These are phyloP conservation scores for Cantharellus anzutake DNA, from an alignment of 768 basidiomycete genomes.

Conservation along the genomic window DNA sequence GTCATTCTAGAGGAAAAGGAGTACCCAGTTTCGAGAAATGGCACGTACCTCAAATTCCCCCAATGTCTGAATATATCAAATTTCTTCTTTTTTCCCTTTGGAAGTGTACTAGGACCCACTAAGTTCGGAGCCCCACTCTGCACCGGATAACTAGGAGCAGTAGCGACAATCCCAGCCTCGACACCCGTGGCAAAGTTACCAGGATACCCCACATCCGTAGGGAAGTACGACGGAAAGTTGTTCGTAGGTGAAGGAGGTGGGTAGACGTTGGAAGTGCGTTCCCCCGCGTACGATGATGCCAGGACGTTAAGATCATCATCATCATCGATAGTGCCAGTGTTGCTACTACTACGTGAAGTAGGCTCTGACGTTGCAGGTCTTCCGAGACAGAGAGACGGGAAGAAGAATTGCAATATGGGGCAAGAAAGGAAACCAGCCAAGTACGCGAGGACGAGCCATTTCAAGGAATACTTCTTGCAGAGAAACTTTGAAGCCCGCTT, in stretches of 20 bases:
- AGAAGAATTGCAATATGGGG: conserved; percentile 29
- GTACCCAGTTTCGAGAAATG: neutral
- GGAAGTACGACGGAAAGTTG: conserved; percentile 49
- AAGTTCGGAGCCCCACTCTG: conserved; percentile 32
- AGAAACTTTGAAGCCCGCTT: too few species aligned
- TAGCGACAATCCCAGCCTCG: conserved; percentile 12
- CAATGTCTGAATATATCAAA: conserved; percentile 60
- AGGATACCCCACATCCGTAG: conserved; percentile 55
- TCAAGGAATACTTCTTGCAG: neutral
- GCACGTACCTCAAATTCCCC: conserved; percentile 34
- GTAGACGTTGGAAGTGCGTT: conserved; percentile 45
- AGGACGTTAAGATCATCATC: neutral
- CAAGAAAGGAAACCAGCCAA: conserved; percentile 33
- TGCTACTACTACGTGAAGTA: too few species aligned
- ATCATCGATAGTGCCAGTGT: neutral
- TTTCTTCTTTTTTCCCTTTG: conserved; percentile 8
- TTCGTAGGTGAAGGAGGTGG: conserved; percentile 64
- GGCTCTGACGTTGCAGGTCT: neutral
- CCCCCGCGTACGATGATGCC: conserved; percentile 25
- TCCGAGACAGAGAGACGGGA: neutral
- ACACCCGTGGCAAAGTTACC: conserved; percentile 45
- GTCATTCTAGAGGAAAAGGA: neutral
- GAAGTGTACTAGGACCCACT: conserved; percentile 7
- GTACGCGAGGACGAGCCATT: conserved; percentile 28
- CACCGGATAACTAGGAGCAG: conserved; percentile 34